Evolutionary conservation across 129 eudicot species (phyloP), one percentile per base, ranked within the genome.

Genomic region (Rutidosis leptorrhynchoides): DNA sequence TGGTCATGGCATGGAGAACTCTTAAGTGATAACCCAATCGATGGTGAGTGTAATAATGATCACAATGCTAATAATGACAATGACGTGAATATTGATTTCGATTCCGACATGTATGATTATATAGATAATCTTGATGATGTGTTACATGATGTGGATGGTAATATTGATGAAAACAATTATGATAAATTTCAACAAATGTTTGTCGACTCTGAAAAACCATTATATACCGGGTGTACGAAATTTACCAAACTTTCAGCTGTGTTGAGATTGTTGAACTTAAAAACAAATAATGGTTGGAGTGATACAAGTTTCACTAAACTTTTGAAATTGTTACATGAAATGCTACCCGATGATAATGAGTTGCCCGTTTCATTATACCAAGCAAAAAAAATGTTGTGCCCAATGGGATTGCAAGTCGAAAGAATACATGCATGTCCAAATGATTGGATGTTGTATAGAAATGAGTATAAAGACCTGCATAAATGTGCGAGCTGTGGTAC

Each of bases 161-260:
- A n/a, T n/a, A n/a, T n/a, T 19, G 66, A 21, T 8, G 56, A 64
- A 8, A 6, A 24, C 14, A 33, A 25, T 33, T 25, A 20, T 14
- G 29, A 37, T 22, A 15, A 42, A 24, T 27, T 42, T 11, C 24
- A 40, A 42, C 21, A 42, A 15, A 35, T 64, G 6, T 64, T 64
- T 64, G 19, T 3, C 6, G 56, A 43, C 20, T 20, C 69, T 0
- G 35, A 42, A 24, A 43, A 43, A 33, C 56, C 56, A 4, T 33
- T 64, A 25, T 64, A 64, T 42, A 33, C 4, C 0, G 40, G 69
- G 12, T 64, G 69, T 64, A 19, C 30, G n/a, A 64, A 64, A 10
- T 43, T 42, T 43, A 11, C 37, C 24, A 64, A 24, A 64, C 40
- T 64, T 64, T 7, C 32, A 1, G 55, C 2, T 33, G 25, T 16